Conservation (phyloP, 805 yeast species). For the Ascoidea asiatica region DNA sequence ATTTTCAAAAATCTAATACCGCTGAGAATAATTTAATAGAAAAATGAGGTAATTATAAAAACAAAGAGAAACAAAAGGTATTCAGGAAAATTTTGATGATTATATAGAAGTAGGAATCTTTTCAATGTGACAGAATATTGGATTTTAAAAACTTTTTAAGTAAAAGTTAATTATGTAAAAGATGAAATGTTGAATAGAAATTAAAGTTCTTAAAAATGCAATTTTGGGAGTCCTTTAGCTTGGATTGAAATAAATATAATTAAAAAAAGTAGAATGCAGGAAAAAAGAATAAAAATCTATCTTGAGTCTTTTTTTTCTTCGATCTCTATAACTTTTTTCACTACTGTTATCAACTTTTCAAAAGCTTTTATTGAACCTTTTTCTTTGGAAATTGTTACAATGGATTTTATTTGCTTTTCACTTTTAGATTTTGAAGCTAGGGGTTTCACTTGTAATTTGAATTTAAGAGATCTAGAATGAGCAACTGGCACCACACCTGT, state of each 20-base stretch:
- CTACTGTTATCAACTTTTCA: conserved; percentile 26
- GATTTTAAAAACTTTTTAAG: too few relatives aligned
- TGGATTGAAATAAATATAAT: neutral
- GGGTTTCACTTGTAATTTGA: conserved; percentile 26
- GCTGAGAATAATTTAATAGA: too few relatives aligned
- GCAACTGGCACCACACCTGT: conserved; percentile 36
- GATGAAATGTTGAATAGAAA: too few relatives aligned
- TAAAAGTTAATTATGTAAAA: too few relatives aligned
- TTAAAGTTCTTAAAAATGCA: too few relatives aligned
- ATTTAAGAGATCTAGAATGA: conserved; percentile 30
- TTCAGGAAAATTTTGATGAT: too few relatives aligned
- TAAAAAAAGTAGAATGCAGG: neutral
- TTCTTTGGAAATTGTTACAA: conserved; percentile 26
- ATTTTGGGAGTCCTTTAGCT: too few relatives aligned
- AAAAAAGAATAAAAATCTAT: neutral
- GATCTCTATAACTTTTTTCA: conserved; percentile 29
- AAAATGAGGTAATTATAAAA: too few relatives aligned
- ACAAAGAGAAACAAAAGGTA: too few relatives aligned
- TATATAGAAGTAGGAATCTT: too few relatives aligned
- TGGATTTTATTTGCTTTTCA: conserved; percentile 15
- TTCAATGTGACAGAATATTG: too few relatives aligned
- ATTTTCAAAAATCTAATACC: too few relatives aligned
- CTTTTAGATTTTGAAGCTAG: neutral
- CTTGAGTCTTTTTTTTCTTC: conserved; percentile 21
- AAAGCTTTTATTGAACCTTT: conserved; percentile 35